These are phyloP conservation scores for Teunomyces kruisii DNA, from an alignment of 805 yeast genomes.

Conservation along the genomic window DNA sequence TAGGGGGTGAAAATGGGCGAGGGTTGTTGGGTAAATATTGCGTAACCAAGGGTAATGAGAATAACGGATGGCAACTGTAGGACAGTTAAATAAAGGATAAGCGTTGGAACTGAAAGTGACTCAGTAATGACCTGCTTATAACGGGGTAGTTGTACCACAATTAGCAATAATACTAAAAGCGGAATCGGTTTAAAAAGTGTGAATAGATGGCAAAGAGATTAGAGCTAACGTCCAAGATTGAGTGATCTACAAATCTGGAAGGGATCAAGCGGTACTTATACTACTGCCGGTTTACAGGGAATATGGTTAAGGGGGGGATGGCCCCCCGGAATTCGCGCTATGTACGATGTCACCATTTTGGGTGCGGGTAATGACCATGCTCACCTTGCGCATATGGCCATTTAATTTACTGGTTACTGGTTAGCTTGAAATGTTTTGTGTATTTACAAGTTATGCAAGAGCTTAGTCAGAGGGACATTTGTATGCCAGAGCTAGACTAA, in stretches of 20 bases:
- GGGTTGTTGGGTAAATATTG: neutral
- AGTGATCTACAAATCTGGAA: neutral
- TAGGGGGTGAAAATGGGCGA: neutral
- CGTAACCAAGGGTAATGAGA: neutral
- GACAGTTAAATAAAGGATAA: too few relatives aligned
- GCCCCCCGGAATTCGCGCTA: neutral
- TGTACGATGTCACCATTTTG: neutral
- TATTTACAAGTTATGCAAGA: constrained; percentile 4
- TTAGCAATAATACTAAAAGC: neutral
- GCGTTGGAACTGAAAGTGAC: too few relatives aligned
- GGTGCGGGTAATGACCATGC: constrained; percentile 1
- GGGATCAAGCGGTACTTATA: neutral
- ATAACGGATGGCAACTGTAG: neutral
- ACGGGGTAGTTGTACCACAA: neutral
- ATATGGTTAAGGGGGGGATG: neutral
- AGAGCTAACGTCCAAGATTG: neutral
- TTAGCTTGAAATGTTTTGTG: neutral
- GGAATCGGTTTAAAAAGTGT: neutral
- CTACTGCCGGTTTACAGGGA: neutral
- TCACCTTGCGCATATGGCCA: neutral
- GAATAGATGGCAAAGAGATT: neutral
- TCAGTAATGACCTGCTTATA: too few relatives aligned
- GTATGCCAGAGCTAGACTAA: neutral
- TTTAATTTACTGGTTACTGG: constrained; percentile 1
- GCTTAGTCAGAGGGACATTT: neutral